Evolutionary conservation across 2,329 filamentous ascomycete species (phyloP), one percentile per base, ranked within the genome.

Genomic region (Xylaria sp.): DNA sequence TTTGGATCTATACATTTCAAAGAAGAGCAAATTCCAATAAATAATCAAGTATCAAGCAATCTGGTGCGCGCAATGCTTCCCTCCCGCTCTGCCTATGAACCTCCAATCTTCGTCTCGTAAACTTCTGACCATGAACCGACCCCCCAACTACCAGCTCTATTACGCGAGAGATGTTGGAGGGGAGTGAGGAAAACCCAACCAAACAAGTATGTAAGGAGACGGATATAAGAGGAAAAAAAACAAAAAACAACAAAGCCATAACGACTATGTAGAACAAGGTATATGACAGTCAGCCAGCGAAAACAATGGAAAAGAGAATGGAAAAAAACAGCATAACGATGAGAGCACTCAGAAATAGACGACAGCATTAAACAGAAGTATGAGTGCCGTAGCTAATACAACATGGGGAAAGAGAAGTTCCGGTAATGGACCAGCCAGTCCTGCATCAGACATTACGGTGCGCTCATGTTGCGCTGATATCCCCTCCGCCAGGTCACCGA

Each of bases 221-320:
- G 12, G 63, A 68, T 63, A 73, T 63, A 61, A 65, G 59, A 66
- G 66, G 74, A 67, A 67, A 45, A 58, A 60, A 64, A 73, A 39
- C 13, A 39, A n/a, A 39, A 12, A 36, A 36, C 34, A 43, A 70
- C 63, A 58, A 70, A 63, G 43, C 59, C 52, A 64, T 39, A 60
- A 59, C 56, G 30, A 72, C 63, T 85, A 84, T 85, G 85, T 87
- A 82, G 84, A 86, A 87, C 85, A 87, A 87, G 85, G 85, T 87
- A 87, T 87, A 83, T 84, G 83, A 81, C 77, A 58, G 46, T 45
- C 13, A 43, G 80, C 76, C 74, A 71, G 72, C 65, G 34, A 46
- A 56, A 18, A 52, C 70, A 72, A 39, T 25, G 68, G 71, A 43
- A 63, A 75, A 60, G 71, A 74, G 66, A 63, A 69, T 68, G 67